A percentile compares a stretch with the other conserved stretches of the same genome.
Evolutionary conservation across 805 yeast genomes (phyloP).

Genomic region (Wickerhamomyces canadensis): DNA sequence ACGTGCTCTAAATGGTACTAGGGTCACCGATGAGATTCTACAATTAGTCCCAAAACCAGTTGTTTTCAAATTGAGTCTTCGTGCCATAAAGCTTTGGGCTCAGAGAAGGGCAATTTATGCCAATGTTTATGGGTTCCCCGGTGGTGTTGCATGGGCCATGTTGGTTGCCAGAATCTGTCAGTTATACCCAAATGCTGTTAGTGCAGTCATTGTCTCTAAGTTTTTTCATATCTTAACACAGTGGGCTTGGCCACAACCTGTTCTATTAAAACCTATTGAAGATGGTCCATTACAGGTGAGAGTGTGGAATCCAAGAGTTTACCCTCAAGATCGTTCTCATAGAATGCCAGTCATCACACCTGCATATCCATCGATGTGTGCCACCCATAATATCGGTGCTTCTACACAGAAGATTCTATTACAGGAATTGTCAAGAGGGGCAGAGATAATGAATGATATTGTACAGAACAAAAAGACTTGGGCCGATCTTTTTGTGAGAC

Average conservation of each 20-base stretch:
- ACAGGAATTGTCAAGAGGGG: slow-evolving; percentile 75
- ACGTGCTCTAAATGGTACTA: slow-evolving; percentile 88
- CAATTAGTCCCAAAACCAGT: slow-evolving; percentile 87
- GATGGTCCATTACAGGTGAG: slow-evolving; percentile 96
- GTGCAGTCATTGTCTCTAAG: slow-evolving; percentile 85
- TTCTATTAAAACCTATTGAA: slow-evolving; percentile 83
- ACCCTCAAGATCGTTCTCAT: slow-evolving; percentile 85
- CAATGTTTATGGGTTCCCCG: slow-evolving; percentile 95
- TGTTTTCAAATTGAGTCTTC: slow-evolving; percentile 84
- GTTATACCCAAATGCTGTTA: slow-evolving; percentile 90
- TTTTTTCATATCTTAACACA: slow-evolving; percentile 80
- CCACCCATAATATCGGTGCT: slow-evolving; percentile 89
- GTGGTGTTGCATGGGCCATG: slow-evolving; percentile 99
- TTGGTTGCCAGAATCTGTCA: slow-evolving; percentile 97
- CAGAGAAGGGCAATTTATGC: slow-evolving; percentile 91
- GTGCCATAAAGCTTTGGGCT: slow-evolving; percentile 97
- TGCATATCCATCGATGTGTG: slow-evolving; percentile 98
- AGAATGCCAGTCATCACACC: slow-evolving; percentile 98
- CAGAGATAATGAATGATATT: slow-evolving; percentile 64
- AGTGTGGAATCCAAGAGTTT: slow-evolving; percentile 93
- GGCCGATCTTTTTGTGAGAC: slow-evolving; percentile 72
- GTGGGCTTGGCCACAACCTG: slow-evolving; percentile 99
- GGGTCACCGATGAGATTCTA: slow-evolving; percentile 94
- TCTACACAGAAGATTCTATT: slow-evolving; percentile 83
- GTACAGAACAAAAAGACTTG: slow-evolving; percentile 58